These are phyloP conservation scores for Dalbergia oliveri DNA, from an alignment of 306 rosid genomes.

Conservation along the genomic window DNA sequence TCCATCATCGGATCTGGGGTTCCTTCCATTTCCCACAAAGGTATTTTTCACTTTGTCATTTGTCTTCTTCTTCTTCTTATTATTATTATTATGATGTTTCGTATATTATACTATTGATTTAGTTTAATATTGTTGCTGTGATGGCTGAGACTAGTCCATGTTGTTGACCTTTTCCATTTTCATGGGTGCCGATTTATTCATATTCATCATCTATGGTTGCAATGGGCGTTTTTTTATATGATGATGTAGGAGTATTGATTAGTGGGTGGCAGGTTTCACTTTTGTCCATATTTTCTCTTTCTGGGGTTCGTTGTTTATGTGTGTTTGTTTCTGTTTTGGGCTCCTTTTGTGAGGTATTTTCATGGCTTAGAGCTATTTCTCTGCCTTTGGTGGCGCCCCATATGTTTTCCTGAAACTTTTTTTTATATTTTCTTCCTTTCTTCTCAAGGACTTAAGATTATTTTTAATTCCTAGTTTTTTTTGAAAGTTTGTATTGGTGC, in stretches of 20 bases:
- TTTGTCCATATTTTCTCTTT: constrained; percentile 24
- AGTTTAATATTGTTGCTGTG: background rate
- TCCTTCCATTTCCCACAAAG: constrained; percentile 61
- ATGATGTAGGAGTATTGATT: constrained; percentile 19
- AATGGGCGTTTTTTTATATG: constrained; percentile 36
- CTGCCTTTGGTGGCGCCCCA: constrained; percentile 6
- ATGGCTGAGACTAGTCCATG: constrained; percentile 38
- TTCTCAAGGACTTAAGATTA: background rate
- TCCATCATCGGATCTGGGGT: constrained; percentile 67
- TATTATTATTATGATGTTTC: background rate
- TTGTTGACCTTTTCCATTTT: constrained; percentile 42
- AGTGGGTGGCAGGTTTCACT: constrained; percentile 15
- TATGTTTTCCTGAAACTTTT: constrained; percentile 5
- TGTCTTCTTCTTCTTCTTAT: constrained; percentile 2
- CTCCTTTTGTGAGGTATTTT: background rate
- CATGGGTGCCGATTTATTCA: constrained; percentile 46
- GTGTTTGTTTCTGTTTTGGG: constrained; percentile 17
- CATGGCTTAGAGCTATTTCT: constrained; percentile 22
- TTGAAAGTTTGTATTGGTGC: constrained; percentile 36
- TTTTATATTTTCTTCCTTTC: constrained; percentile 32
- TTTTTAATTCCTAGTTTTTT: constrained; percentile 1
- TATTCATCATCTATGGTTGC: constrained; percentile 18
- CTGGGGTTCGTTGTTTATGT: constrained; percentile 32
- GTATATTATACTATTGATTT: background rate
- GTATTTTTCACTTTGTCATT: constrained; percentile 38